Evolutionary conservation across 495 filamentous ascomycete genomes (phyloP).

Genomic region (Acidiella bohemica): DNA sequence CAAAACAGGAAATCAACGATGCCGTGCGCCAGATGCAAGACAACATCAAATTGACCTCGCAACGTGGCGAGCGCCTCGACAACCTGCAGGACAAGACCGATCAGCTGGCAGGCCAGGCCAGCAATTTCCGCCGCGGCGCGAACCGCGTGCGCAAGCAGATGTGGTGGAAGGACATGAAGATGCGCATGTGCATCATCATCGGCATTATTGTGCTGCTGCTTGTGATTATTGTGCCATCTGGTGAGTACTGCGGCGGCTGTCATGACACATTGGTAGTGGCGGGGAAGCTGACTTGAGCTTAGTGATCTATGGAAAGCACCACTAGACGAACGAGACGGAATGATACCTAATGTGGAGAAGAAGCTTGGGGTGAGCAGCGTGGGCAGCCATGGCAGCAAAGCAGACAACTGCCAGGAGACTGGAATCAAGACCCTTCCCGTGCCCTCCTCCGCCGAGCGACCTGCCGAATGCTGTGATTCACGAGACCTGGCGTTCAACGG

Average conservation of each 20-base stretch:
- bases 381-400: no score
- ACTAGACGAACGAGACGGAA: constrained; percentile 8
- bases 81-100: constrained; percentile 91
- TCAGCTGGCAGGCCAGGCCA: constrained; percentile 75
- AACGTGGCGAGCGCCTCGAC: constrained; percentile 84
- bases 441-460: no score
- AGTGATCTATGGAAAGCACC: constrained; percentile 11
- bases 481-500: no score
- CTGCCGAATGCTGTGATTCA: no score
- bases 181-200: constrained; percentile 86
- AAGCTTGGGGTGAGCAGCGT: no score
- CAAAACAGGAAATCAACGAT: constrained; percentile 83
- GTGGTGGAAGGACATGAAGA: constrained; percentile 98
- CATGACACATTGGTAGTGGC: background rate
- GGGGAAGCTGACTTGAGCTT: background rate
- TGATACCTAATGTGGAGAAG: no score
- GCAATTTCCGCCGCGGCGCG: constrained; percentile 87
- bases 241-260: constrained; percentile 35
- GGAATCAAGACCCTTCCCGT: no score
- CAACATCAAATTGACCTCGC: constrained; percentile 38
- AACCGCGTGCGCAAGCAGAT: constrained; percentile 88
- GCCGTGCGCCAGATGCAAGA: constrained; percentile 50
- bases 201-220: constrained; percentile 79
- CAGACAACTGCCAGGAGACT: no score
- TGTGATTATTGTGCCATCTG: constrained; percentile 80